phyloP scores from a whole-genome alignment of 2,329 filamentous ascomycete species.

The Geosmithia flava region DNA sequence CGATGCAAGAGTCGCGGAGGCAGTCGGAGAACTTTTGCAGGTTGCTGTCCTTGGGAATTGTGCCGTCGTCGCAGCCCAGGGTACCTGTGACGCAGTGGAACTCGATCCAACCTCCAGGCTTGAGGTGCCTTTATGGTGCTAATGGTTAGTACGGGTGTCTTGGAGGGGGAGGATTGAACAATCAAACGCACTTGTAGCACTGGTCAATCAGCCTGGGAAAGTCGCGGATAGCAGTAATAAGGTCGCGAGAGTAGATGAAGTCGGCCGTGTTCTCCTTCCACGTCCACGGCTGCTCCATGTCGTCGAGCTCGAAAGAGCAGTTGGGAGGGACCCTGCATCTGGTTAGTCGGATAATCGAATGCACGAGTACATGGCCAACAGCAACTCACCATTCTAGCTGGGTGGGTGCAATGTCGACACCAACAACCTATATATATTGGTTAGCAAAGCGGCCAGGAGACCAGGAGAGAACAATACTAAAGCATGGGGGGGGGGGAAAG shows the following conservation, averaged over 20 bases:
- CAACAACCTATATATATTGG: not conserved
- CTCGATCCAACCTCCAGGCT: not conserved
- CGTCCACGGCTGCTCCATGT: not conserved
- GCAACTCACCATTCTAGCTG: not conserved
- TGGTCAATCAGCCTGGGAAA: not conserved
- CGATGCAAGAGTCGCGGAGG: not conserved
- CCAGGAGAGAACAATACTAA: no score
- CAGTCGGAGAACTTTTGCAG: not conserved
- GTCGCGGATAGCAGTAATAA: not conserved
- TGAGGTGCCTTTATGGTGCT: not conserved
- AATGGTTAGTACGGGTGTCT: no score
- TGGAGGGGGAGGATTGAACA: no score
- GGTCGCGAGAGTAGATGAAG: not conserved
- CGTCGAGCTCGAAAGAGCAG: not conserved
- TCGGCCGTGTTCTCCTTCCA: not conserved
- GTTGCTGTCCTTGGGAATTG: not conserved
- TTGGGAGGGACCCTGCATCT: not conserved
- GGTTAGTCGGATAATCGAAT: not conserved
- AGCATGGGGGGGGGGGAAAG: no score
- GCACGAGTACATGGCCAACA: not conserved
- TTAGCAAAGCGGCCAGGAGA: no score
- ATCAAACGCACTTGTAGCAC: not conserved
- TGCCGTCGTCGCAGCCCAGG: not conserved
- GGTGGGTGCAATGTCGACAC: not conserved
- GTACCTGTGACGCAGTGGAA: not conserved